Base-by-base conservation (phyloP, 2,329 filamentous ascomycete species). In the Westerdykella ornata region DNA sequence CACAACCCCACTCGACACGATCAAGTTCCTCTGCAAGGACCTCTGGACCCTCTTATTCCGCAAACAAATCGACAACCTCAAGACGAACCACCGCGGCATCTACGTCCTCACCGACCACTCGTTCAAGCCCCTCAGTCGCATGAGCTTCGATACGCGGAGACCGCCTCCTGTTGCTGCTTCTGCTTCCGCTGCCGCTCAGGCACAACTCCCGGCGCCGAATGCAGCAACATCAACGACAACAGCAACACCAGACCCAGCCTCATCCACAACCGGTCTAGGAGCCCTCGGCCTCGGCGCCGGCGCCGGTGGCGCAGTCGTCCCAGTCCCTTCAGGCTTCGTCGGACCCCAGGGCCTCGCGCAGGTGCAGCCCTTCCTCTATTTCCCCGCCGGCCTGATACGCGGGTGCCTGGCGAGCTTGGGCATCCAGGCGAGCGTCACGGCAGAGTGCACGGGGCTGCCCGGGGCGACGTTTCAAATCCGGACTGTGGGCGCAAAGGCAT, bases 21-120 rank as follows among this genome's bases (percentile, higher is more conserved):
- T 98, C 65, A 98, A 98, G 66, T 97, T 98, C 61, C 75, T 98
- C 37, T 98, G 92, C 78, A 98, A 98, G 72, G 92, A 98, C 66
- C 75, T 98, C 34, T 98, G 92, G 92, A 88, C 81, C 26, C 75
- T 97, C 15, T 79, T 96, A 13, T 98, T 96, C 68, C 78, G 86
- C 63, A 98, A 98, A 69, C 94, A 97, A 66, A 87, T 98, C 60
- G 92, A 98, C 68, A 98, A 98, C 64, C 75, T 98, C 35, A 98
- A 98, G 70, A 98, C 92, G 7, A 98, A 98, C 62, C 92, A 98
- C 65, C 75, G 92, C 14, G 92, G 92, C 38, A 88, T 97, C 53
- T 98, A 96, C 66, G 92, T 98, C 33, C 72, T 98, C 39, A 97
- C 90, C 12, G 92, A 98, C 68, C 88, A 88, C 62, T 74, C 83